Conservation (phyloP, 768 basidiomycete genomes). For the Paxillus rubicundulus region DNA sequence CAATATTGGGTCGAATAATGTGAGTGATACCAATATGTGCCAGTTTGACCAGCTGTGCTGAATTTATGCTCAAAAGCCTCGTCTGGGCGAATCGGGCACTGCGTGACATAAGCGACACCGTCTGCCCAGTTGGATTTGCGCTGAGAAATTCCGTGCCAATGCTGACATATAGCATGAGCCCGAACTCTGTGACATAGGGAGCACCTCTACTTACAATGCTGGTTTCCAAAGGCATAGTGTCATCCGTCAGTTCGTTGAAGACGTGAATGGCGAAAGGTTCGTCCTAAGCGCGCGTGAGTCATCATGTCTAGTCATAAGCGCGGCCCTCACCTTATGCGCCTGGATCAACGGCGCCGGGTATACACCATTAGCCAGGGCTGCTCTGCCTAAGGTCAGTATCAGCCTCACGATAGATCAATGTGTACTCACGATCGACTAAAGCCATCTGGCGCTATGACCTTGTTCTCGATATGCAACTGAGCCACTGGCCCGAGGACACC, state of each 20-base stretch:
- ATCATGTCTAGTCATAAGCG: no score
- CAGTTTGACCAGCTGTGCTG: conserved; percentile 29
- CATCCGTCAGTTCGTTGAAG: conserved; percentile 43
- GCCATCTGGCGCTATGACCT: conserved; percentile 47
- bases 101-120: conserved; percentile 39
- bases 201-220: conserved; percentile 30
- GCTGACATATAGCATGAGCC: conserved; percentile 23
- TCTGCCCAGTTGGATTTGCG: conserved; percentile 32
- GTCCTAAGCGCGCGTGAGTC: conserved; percentile 27
- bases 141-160: conserved; percentile 34
- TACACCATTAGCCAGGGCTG: conserved; percentile 42
- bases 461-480: conserved; percentile 37
- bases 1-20: conserved; percentile 39
- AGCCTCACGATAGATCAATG: neutral
- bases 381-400: conserved; percentile 21
- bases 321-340: conserved; percentile 32
- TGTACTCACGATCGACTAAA: conserved; percentile 37
- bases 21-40: conserved; percentile 51
- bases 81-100: conserved; percentile 40
- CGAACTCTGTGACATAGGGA: neutral
- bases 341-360: conserved; percentile 48
- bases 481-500: conserved; percentile 17
- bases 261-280: conserved; percentile 42
- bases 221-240: conserved; percentile 47
- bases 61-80: conserved; percentile 40